A percentile compares a stretch with the other conserved stretches of the same genome.
phyloP scores from a whole-genome alignment of 768 basidiomycete species.

The Glaciozyma antarctica region DNA sequence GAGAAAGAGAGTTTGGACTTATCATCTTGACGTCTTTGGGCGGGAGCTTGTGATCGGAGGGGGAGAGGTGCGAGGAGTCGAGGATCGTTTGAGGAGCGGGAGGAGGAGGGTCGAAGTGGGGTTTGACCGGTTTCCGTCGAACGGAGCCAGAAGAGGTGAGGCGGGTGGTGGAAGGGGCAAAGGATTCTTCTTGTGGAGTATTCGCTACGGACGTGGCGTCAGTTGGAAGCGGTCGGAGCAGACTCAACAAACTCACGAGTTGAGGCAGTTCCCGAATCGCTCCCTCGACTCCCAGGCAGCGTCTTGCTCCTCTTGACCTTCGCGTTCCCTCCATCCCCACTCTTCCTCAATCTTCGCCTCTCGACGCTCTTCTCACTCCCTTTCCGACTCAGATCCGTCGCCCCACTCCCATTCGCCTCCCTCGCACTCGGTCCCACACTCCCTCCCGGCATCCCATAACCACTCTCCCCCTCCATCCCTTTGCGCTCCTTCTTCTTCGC shows the following conservation, averaged over 20 bases:
- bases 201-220: no score
- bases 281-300: not conserved
- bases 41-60: no score
- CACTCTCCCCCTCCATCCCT: conserved; percentile 11
- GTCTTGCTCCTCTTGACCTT: conserved; percentile 32
- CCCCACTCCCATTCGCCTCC: not conserved
- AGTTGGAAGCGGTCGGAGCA: no score
- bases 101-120: no score
- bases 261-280: not conserved
- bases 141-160: no score
- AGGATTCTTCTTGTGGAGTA: no score
- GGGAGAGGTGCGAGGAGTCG: no score
- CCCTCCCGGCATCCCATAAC: not conserved
- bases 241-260: not conserved
- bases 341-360: conserved; percentile 26
- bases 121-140: no score
- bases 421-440: not conserved
- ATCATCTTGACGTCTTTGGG: no score
- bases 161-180: no score
- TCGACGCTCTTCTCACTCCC: conserved; percentile 32
- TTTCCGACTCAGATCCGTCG: conserved; percentile 9
- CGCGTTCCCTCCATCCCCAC: conserved; percentile 11
- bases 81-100: no score
- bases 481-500: conserved; percentile 24
- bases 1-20: no score